phyloP scores from a whole-genome alignment of 2,329 filamentous ascomycete genomes.

The Pseudonectria foliicola region DNA sequence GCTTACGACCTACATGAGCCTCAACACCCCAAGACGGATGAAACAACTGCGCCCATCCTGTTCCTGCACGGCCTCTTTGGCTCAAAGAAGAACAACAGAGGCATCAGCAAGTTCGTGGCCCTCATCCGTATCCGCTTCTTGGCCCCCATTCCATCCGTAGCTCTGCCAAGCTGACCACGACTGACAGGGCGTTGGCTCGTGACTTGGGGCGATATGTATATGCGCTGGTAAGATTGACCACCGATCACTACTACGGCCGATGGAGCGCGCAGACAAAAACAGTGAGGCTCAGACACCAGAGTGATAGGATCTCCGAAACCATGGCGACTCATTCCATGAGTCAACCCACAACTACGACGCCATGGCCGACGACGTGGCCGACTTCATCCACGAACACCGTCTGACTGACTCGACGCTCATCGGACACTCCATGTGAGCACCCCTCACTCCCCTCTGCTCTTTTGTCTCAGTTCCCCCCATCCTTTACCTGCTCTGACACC shows the following conservation, averaged over 20 bases:
- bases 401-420: constrained; percentile 71
- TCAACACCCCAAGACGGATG: constrained; percentile 29
- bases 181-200: constrained; percentile 63
- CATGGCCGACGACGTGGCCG: constrained; percentile 76
- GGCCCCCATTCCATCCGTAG: no score
- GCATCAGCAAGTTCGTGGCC: constrained; percentile 77
- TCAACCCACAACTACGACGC: constrained; percentile 68
- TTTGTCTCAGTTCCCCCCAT: not conserved
- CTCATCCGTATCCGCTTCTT: not conserved
- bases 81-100: constrained; percentile 90
- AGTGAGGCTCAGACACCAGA: constrained; percentile 9
- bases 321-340: constrained; percentile 81
- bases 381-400: constrained; percentile 66
- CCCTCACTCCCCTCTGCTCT: not conserved
- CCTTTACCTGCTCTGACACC: not conserved
- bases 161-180: no score
- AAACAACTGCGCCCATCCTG: constrained; percentile 58
- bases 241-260: constrained; percentile 1
- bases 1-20: constrained; percentile 63
- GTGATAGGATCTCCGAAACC: constrained; percentile 76
- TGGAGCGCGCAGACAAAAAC: not conserved
- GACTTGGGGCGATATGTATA: constrained; percentile 77
- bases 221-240: constrained; percentile 64
- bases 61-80: constrained; percentile 92
- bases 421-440: constrained; percentile 79